phyloP scores from a whole-genome alignment of 2,329 filamentous ascomycete genomes.

The Neofusicoccum laricinum region DNA sequence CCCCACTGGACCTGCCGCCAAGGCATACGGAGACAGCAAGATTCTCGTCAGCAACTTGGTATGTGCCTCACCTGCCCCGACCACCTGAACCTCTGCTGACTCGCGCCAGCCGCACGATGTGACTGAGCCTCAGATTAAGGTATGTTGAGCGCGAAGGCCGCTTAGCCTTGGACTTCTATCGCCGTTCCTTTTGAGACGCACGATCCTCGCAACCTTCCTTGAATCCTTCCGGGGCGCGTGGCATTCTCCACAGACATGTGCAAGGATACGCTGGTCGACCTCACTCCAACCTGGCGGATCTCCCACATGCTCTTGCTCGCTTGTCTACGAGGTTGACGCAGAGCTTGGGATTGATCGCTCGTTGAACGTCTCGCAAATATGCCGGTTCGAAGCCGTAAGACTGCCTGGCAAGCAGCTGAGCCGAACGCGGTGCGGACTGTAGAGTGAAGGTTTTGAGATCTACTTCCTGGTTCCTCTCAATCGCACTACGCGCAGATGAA shows the following conservation, averaged over 20 bases:
- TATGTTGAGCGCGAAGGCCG: conserved; percentile 74
- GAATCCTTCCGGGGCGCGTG: conserved; percentile 12
- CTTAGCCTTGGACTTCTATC: conserved; percentile 36
- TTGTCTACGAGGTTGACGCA: conserved; percentile 36
- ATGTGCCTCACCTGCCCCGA: conserved; percentile 43
- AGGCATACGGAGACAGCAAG: conserved; percentile 73
- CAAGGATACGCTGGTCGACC: conserved; percentile 16
- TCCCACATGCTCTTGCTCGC: conserved; percentile 29
- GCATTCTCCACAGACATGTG: conserved; percentile 5
- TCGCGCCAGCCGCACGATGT: conserved; percentile 81
- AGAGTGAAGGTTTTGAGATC: conserved; percentile 18
- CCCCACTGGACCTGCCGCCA: conserved; percentile 62
- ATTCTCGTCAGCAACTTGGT: conserved; percentile 99
- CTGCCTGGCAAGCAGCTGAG: conserved; percentile 23
- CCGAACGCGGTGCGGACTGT: conserved; percentile 25
- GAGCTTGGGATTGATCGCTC: conserved; percentile 18
- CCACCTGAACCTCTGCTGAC: conserved; percentile 45
- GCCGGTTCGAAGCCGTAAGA: conserved; percentile 17
- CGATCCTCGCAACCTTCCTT: conserved; percentile 27
- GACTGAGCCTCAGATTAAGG: conserved; percentile 97
- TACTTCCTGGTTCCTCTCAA: conserved; percentile 9
- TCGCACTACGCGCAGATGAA: conserved; percentile 10
- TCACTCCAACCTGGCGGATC: conserved; percentile 22
- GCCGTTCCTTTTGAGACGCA: conserved; percentile 24
- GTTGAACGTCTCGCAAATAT: conserved; percentile 16